Evolutionary conservation across 805 yeast species (phyloP), one percentile per base, ranked within the genome.

Genomic region (Candida schatavii): DNA sequence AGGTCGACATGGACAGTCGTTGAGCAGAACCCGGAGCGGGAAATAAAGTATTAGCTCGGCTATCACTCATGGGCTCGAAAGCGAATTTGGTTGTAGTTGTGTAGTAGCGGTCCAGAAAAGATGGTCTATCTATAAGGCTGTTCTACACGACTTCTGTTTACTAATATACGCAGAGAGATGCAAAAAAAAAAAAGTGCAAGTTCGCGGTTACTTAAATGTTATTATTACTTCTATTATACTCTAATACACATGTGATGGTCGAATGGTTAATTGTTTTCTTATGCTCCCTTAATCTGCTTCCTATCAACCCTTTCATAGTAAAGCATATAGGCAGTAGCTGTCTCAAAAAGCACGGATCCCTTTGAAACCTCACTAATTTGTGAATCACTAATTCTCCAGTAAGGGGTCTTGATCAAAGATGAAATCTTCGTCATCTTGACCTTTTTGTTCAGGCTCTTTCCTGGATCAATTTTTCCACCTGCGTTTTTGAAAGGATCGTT

Each of bases 361-460:
- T 66, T 56, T 10, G 77, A 69, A 6, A 75, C 80, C 56, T 89
- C 97, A 29, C 78, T 63, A 3, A 86, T 79, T 23, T 66, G 69
- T 2, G 85, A 70, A 62, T 93, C 98, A 46, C 95, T 87, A 26
- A 90, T 78, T 47, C 86, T 74, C 98, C 98, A 91, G 53, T 72
- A 85, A 15, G 91, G 89, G 34, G 74, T 64, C 43, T 78, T 79
- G 3, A 71, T 55, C 14, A 77, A 68, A 14, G 82, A 72, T 3
- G 80, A 76, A 9, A 84, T 64, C 51, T 75, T 81, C 53, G 76
- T 81, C 60, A 72, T 54, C 55, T 69, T 59, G 48, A 68, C 60
- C 48, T 61, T 54, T 10, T 41, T 38, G 9, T 36, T 23, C 10
- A 3, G 40, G n/a, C 15, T 31, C 29, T 26, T 9, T 28, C 11